Base-by-base conservation (phyloP, 1,139 yeast genomes). In the Taphrina sp. region DNA sequence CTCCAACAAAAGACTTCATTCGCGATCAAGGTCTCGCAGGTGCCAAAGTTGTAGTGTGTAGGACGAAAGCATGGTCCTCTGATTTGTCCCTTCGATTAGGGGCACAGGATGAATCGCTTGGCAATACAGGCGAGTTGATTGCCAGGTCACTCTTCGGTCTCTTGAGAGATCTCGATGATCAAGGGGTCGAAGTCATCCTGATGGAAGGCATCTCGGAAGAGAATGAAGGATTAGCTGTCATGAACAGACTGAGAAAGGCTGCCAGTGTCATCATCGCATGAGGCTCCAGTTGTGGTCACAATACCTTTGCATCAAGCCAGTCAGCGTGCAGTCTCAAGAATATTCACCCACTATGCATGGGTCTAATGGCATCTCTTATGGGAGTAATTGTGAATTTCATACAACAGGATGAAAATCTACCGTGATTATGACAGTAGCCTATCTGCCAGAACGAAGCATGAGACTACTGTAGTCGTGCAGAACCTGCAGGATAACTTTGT, bases 191-290 rank as follows among this genome's bases (percentile, higher is more conserved):
- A 60, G 60, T 78, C 39, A 85, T 89, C 5, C 72, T 89, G 44
- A 87, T 87, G 0, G 88, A 87, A 65, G 92, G 92, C 0, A 77
- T 87, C 3, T 78, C 74, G 23, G 87, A 83, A 62, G 68, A 73
- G 0, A 75, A 83, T 55, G 94, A 89, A 65, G 98, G 98, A 0
- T 74, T 90, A 56, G 98, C 98, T 0, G 83, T 92, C 41, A 90
- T 92, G 96, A 92, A 92, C 67, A 73, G 98, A 62, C 74, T 92
- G 37, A 75, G 78, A 51, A 92, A 92, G 68, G 98, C 98, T 2
- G 95, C 98, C 0, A 72, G 78, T 3, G 79, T 76, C 53, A 76
- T 72, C 16, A 64, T 75, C 38, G 23, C 26, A 12, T 43, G 24
- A 22, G 10, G 23, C 36, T 26, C n/a, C 33, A 12, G 10, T 12